Percentiles rank a stretch among this genome's conserved stretches.
Evolutionary conservation across 768 basidiomycete genomes (phyloP).

Genomic region (Xerocomellus dryophilus): DNA sequence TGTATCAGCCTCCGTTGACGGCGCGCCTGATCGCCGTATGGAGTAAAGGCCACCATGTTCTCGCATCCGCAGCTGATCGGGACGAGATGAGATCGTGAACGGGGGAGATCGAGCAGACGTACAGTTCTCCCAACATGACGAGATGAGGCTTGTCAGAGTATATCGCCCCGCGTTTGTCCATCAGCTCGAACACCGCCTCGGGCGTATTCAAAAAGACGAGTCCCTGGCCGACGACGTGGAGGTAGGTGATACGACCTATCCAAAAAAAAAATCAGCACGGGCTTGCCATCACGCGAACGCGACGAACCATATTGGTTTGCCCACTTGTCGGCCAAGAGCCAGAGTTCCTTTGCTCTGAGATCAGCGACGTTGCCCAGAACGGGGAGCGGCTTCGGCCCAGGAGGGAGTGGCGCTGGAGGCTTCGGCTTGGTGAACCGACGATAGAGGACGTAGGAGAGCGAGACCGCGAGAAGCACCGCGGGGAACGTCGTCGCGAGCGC

Average conservation of each 20-base stretch:
- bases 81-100: not conserved
- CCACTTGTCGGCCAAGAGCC: slow-evolving; percentile 63
- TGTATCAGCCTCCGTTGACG: slow-evolving; percentile 68
- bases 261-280: not conserved
- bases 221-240: slow-evolving; percentile 63
- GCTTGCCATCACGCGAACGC: no score
- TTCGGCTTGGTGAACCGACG: slow-evolving; percentile 12
- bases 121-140: slow-evolving; percentile 71
- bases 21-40: slow-evolving; percentile 58
- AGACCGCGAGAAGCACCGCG: slow-evolving; percentile 21
- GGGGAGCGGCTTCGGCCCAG: slow-evolving; percentile 66
- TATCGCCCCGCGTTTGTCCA: slow-evolving; percentile 67
- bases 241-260: slow-evolving; percentile 57
- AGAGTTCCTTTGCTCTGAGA: slow-evolving; percentile 58
- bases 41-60: slow-evolving; percentile 70
- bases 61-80: slow-evolving; percentile 52
- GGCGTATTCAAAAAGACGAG: slow-evolving; percentile 66
- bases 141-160: slow-evolving; percentile 73
- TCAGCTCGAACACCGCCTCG: slow-evolving; percentile 56
- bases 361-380: slow-evolving; percentile 63
- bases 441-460: slow-evolving; percentile 18
- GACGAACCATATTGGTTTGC: slow-evolving; percentile 58
- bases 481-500: slow-evolving; percentile 5
- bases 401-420: slow-evolving; percentile 46
- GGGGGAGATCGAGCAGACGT: slow-evolving; percentile 27